Percentiles rank a stretch among this genome's conserved stretches.
phyloP scores from a whole-genome alignment of 495 filamentous ascomycete species.

The Haplographium delicatum region DNA sequence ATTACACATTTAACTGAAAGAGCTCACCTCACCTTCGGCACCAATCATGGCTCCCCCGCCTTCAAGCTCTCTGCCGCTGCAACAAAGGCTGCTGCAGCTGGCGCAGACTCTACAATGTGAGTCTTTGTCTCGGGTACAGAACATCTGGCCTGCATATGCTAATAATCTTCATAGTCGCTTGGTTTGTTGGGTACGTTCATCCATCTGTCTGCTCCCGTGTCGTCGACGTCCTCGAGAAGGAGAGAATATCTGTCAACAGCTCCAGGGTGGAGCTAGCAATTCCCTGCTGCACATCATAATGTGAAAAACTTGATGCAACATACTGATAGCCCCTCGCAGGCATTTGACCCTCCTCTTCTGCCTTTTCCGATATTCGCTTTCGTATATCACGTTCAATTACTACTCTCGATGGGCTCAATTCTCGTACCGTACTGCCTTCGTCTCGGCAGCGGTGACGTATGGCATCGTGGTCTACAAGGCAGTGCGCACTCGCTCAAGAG shows the following conservation, averaged over 20 bases:
- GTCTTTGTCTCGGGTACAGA: conserved; percentile 28
- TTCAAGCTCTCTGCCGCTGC: conserved; percentile 60
- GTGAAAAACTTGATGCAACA: background rate
- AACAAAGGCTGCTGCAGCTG: conserved; percentile 67
- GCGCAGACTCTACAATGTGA: conserved; percentile 85
- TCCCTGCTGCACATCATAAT: conserved; percentile 19
- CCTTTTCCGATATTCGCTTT: conserved; percentile 73
- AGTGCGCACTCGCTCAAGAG: conserved; percentile 71
- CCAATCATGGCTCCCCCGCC: conserved; percentile 74
- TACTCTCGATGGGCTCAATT: conserved; percentile 67
- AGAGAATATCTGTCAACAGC: too few species aligned
- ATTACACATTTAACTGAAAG: too few species aligned
- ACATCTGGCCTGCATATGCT: conserved; percentile 9
- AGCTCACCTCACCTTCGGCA: background rate
- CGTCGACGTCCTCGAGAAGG: background rate
- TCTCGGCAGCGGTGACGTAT: conserved; percentile 86
- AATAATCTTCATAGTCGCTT: conserved; percentile 44
- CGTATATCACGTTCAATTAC: conserved; percentile 78
- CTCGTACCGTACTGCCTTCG: conserved; percentile 83
- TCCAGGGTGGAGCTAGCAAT: conserved; percentile 10
- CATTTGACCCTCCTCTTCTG: conserved; percentile 81
- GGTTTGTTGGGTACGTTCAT: conserved; percentile 82
- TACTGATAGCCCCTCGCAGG: conserved; percentile 35
- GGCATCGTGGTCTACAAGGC: conserved; percentile 99
- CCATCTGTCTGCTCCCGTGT: background rate